Percentiles rank a stretch among this genome's conserved stretches.
Conservation (phyloP, 305 asterid genomes). For the Fraxinus greggii region DNA sequence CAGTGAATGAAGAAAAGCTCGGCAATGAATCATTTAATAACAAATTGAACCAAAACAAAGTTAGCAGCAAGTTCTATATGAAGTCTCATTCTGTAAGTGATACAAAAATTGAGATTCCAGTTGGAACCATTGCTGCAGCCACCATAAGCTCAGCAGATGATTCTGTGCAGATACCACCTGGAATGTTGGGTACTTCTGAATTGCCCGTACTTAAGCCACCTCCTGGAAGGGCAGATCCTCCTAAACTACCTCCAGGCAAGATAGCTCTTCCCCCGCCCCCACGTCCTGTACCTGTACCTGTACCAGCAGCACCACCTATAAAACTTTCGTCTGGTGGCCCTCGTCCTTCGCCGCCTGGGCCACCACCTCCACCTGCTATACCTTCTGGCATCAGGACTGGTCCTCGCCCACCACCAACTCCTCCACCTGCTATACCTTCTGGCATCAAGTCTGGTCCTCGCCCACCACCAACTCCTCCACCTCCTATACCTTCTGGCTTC, state of each 20-base stretch:
- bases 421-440: constrained; percentile 31
- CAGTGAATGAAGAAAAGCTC: constrained; percentile 27
- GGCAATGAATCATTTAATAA: constrained; percentile 25
- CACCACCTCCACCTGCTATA: constrained; percentile 20
- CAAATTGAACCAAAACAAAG: constrained; percentile 16
- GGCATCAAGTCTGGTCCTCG: constrained; percentile 9
- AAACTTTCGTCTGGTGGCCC: neutral
- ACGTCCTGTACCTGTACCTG: constrained; percentile 31
- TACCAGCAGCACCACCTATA: constrained; percentile 9
- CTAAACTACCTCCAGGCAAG: constrained; percentile 15
- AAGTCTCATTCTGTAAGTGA: constrained; percentile 12
- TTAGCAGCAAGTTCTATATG: constrained; percentile 15
- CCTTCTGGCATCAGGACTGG: constrained; percentile 14
- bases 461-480: neutral
- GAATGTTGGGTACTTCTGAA: constrained; percentile 25
- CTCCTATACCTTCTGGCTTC: constrained; percentile 17
- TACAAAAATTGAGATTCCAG: constrained; percentile 34
- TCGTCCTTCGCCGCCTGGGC: constrained; percentile 1
- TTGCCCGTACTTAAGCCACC: constrained; percentile 45
- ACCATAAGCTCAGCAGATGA: constrained; percentile 25
- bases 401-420: constrained; percentile 35
- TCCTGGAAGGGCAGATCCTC: constrained; percentile 34
- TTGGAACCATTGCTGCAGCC: constrained; percentile 31
- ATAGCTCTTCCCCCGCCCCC: constrained; percentile 14
- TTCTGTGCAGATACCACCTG: constrained; percentile 33